A percentile compares a stretch with the other conserved stretches of the same genome.
phyloP scores from a whole-genome alignment of 2,329 filamentous ascomycete species.

The Fonsecaea multimorphosa region DNA sequence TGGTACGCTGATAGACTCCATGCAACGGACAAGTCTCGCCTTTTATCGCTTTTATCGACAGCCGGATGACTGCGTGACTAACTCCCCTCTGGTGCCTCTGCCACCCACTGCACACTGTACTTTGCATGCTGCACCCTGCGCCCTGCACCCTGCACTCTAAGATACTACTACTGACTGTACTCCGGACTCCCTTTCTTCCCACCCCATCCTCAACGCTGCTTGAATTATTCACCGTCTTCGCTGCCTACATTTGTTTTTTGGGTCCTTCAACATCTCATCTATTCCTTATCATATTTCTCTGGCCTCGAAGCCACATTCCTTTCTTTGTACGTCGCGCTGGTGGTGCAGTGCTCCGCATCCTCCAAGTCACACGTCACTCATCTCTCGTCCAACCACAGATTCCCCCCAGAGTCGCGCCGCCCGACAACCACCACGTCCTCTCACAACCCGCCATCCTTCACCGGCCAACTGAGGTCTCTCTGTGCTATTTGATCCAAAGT shows the following conservation, averaged over 20 bases:
- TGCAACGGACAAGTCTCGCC: background rate
- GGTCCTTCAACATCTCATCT: background rate
- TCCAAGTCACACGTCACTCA: conserved; percentile 21
- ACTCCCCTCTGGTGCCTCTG: background rate
- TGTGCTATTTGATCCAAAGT: conserved; percentile 11
- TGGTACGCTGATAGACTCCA: background rate
- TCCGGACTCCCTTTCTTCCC: background rate
- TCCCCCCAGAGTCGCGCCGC: conserved; percentile 15
- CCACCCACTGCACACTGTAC: background rate
- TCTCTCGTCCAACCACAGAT: conserved; percentile 14
- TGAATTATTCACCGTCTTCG: background rate
- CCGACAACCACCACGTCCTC: conserved; percentile 14
- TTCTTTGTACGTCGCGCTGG: conserved; percentile 8
- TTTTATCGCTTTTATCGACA: background rate
- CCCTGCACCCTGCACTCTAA: too few relatives aligned
- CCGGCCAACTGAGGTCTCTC: conserved; percentile 15
- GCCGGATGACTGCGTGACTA: conserved; percentile 15
- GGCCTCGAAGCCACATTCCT: conserved; percentile 2
- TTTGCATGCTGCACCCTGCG: too few relatives aligned
- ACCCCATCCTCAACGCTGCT: background rate
- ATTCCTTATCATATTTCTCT: background rate
- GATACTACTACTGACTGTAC: background rate
- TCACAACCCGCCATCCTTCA: conserved; percentile 10
- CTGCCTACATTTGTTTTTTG: background rate
- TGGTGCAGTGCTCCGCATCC: conserved; percentile 4